A percentile compares a stretch with the other conserved stretches of the same genome.
Evolutionary conservation across 2,329 filamentous ascomycete species (phyloP).

Genomic region (Penicillium olsonii): DNA sequence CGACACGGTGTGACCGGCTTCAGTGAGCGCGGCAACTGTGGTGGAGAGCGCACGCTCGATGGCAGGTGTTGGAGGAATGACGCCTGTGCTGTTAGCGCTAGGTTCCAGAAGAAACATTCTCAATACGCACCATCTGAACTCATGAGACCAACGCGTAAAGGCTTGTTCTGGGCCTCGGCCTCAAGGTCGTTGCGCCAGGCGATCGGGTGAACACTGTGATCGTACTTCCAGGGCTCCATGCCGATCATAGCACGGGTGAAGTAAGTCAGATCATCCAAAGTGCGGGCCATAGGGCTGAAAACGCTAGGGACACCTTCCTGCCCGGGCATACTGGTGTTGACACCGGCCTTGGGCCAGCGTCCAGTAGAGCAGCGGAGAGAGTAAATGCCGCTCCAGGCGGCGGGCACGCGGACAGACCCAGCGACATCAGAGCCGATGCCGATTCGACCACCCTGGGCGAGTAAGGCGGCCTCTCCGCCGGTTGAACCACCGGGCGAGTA

Average conservation of each 20-base stretch:
- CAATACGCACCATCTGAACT: slow-evolving; percentile 62
- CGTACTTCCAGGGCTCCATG: slow-evolving; percentile 88
- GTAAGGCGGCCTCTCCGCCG: slow-evolving; percentile 77
- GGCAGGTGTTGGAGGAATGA: slow-evolving; percentile 83
- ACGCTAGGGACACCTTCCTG: slow-evolving; percentile 88
- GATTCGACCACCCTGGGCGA: slow-evolving; percentile 80
- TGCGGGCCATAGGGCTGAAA: slow-evolving; percentile 90
- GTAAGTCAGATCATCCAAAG: slow-evolving; percentile 77
- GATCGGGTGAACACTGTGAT: slow-evolving; percentile 82
- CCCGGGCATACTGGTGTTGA: slow-evolving; percentile 85
- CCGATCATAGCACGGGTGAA: slow-evolving; percentile 76
- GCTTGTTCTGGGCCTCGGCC: slow-evolving; percentile 61
- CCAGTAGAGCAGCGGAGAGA: slow-evolving; percentile 84
- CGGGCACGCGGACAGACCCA: slow-evolving; percentile 81
- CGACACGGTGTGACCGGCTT: slow-evolving; percentile 73
- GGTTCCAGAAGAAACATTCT: not conserved
- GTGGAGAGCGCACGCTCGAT: slow-evolving; percentile 74
- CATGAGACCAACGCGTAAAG: slow-evolving; percentile 74
- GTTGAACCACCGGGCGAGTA: slow-evolving; percentile 90
- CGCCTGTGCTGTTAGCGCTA: slow-evolving; percentile 47
- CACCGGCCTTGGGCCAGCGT: slow-evolving; percentile 82
- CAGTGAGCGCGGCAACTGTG: slow-evolving; percentile 67
- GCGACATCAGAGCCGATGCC: slow-evolving; percentile 91
- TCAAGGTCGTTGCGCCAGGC: slow-evolving; percentile 69
- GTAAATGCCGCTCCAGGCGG: slow-evolving; percentile 89